A percentile compares a stretch with the other conserved stretches of the same genome.
Conservation (phyloP, 2,329 filamentous ascomycete genomes). For the Cladosporium sp. region DNA sequence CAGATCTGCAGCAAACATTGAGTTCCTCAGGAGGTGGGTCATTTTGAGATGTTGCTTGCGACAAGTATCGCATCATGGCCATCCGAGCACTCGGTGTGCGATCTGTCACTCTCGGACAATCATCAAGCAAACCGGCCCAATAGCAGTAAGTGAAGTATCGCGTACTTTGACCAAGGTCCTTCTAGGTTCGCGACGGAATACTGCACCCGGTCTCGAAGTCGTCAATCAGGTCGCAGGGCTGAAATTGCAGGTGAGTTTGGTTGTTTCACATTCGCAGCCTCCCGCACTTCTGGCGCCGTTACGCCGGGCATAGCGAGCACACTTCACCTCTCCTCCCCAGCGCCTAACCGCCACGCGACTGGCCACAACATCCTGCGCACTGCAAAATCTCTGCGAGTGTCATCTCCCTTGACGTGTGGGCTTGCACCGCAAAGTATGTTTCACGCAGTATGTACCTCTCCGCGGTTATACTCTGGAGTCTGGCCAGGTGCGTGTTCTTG, state of each 20-base stretch:
- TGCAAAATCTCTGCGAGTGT: neutral
- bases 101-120: neutral
- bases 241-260: slow-evolving; percentile 5
- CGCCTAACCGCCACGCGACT: slow-evolving; percentile 1
- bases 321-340: slow-evolving; percentile 1
- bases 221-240: slow-evolving; percentile 2
- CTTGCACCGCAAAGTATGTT: slow-evolving; percentile 2
- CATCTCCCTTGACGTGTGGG: neutral
- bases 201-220: neutral
- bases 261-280: slow-evolving; percentile 10
- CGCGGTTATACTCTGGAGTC: slow-evolving; percentile 2
- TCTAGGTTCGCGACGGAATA: slow-evolving; percentile 1
- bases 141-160: neutral
- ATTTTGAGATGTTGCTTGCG: too few relatives aligned
- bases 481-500: neutral
- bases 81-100: neutral
- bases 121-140: neutral
- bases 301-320: neutral
- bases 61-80: neutral
- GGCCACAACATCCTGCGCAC: neutral
- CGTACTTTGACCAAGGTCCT: neutral
- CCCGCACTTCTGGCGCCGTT: slow-evolving; percentile 1
- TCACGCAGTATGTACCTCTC: slow-evolving; percentile 1
- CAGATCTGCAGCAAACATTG: too few relatives aligned
- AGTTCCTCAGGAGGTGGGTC: neutral